Percentiles rank a stretch among this genome's conserved stretches.
Conservation (phyloP, 2,329 filamentous ascomycete species). For the Eutypella sp. region DNA sequence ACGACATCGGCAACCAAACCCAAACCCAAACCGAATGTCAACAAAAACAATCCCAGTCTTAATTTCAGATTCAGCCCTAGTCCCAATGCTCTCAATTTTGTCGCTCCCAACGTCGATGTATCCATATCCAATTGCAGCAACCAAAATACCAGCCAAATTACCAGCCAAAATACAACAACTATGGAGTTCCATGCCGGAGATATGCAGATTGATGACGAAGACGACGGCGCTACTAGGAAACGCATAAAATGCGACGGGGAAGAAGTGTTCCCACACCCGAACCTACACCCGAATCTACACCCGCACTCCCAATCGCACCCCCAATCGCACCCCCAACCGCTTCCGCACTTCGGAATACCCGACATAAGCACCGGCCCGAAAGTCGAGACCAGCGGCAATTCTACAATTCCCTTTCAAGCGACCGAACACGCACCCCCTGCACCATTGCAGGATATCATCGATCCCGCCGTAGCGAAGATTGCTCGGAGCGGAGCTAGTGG, state of each 20-base stretch:
- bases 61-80: neutral
- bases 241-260: slow-evolving; percentile 32
- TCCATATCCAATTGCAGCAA: slow-evolving; percentile 2
- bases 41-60: neutral
- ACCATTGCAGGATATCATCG: slow-evolving; percentile 16
- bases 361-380: slow-evolving; percentile 3
- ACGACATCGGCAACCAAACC: slow-evolving; percentile 13
- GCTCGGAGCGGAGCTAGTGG: slow-evolving; percentile 11
- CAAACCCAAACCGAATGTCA: too few species aligned
- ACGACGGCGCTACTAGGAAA: slow-evolving; percentile 29
- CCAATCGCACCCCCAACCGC: too few species aligned
- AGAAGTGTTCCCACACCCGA: too few species aligned
- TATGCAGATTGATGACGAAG: slow-evolving; percentile 27
- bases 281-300: too few species aligned
- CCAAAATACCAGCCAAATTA: neutral
- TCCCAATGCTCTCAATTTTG: slow-evolving; percentile 15
- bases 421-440: slow-evolving; percentile 12
- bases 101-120: neutral
- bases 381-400: slow-evolving; percentile 8
- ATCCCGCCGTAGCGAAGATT: slow-evolving; percentile 14
- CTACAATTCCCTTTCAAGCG: slow-evolving; percentile 9
- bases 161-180: neutral
- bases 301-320: too few species aligned
- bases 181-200: slow-evolving; percentile 5
- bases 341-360: slow-evolving; percentile 1